Evolutionary conservation across 345 rosid genomes (phyloP), one percentile per base, ranked within the genome.

Genomic region (Lepidium africanum): DNA sequence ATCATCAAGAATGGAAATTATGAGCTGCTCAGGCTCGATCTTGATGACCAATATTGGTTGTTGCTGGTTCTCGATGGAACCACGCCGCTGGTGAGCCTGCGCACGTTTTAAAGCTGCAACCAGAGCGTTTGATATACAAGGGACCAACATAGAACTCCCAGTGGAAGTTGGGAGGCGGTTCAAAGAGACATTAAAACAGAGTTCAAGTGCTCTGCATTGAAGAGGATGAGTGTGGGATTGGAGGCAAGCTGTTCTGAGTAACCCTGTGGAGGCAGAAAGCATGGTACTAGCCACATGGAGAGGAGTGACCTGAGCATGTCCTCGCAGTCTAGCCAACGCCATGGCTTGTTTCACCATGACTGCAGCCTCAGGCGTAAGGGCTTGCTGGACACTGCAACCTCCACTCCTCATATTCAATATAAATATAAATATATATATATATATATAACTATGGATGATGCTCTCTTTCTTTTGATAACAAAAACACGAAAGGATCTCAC

Each of bases 41-140:
- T 92, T 92, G 37, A 84, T 78, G 12, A 89, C 87, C 56, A 90
- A 81, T 41, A 92, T 81, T 32, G 96, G 84, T 62, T 91, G 91
- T 65, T 92, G 92, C 78, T 83, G 95, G 82, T 76, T 90, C 58
- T 92, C 93, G 7, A 86, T 72, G 11, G 91, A 83, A 25, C 98
- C 96, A 6, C 98, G 86, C 25, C 97, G 70, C 63, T 90, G 91
- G 75, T 90, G 93, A 63, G 97, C 96, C 76, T 90, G 98, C 11
- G 98, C 98, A n/a, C 97, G 90, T 80, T 90, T 92, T 67, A 92
- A 86, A 69, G 96, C 98, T 0, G 98, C 98, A 65, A 90, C 86
- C 62, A 92, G 73, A 63, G 98, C 90, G 58, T 92, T 92, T 13
- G 96, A 88, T 52, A 88, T 78, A 45, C 88, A 84, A 60, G 98